Conservation (phyloP, 768 basidiomycete species). For the Russula foetens region DNA sequence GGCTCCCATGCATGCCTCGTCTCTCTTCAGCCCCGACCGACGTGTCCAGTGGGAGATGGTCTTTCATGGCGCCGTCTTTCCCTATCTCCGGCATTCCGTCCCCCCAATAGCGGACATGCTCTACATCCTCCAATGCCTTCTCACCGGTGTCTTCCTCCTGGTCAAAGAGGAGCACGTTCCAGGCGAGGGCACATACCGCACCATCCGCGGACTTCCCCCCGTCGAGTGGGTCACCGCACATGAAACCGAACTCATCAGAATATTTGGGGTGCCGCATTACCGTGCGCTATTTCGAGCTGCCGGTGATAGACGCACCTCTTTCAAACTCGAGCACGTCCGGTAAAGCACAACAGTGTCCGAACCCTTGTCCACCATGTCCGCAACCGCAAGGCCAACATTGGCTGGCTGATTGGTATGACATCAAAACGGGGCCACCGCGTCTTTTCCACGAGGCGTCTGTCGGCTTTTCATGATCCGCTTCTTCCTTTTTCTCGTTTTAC, state of each 20-base stretch:
- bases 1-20: constrained; percentile 70
- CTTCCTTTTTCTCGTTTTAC: no score
- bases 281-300: constrained; percentile 66
- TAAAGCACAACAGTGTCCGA: background rate
- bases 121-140: constrained; percentile 34
- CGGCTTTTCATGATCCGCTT: constrained; percentile 11
- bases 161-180: constrained; percentile 70
- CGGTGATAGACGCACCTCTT: constrained; percentile 60
- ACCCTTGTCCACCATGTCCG: constrained; percentile 20
- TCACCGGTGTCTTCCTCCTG: constrained; percentile 39
- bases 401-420: constrained; percentile 17
- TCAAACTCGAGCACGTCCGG: constrained; percentile 59
- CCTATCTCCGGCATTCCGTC: constrained; percentile 31
- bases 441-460: constrained; percentile 19
- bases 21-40: constrained; percentile 80
- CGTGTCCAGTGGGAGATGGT: constrained; percentile 88
- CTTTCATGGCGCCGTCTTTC: constrained; percentile 45
- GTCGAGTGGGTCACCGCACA: constrained; percentile 70
- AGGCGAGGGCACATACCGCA: constrained; percentile 55
- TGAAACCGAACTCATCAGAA: constrained; percentile 55
- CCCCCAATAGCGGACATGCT: constrained; percentile 33
- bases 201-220: constrained; percentile 69
- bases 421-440: constrained; percentile 22
- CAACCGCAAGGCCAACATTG: constrained; percentile 15
- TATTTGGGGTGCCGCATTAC: constrained; percentile 69